Evolutionary conservation across 495 filamentous ascomycete genomes (phyloP).

Genomic region (Penicillium simplicissimum): DNA sequence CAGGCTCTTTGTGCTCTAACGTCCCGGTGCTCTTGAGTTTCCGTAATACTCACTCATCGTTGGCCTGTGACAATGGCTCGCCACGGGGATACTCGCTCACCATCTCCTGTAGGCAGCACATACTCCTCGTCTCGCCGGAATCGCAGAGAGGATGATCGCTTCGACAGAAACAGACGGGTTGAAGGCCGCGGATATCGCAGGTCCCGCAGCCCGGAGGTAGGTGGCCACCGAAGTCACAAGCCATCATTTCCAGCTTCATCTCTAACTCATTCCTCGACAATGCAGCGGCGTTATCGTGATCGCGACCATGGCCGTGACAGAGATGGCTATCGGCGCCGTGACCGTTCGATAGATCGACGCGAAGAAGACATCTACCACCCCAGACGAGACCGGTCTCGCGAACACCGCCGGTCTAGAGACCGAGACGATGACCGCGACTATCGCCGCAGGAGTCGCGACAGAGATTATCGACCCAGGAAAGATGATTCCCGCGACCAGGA

Average conservation of each 20-base stretch:
- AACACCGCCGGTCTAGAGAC: slow-evolving; percentile 60
- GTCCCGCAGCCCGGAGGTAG: slow-evolving; percentile 74
- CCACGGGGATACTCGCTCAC: slow-evolving; percentile 90
- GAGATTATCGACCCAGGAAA: slow-evolving; percentile 73
- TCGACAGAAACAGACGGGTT: slow-evolving; percentile 64
- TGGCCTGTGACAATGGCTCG: slow-evolving; percentile 79
- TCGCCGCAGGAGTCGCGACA: slow-evolving; percentile 68
- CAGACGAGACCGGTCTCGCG: slow-evolving; percentile 65
- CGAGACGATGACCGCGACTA: slow-evolving; percentile 60
- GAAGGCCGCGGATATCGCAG: slow-evolving; percentile 61
- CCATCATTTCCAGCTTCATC: slow-evolving; percentile 3
- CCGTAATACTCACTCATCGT: slow-evolving; percentile 66
- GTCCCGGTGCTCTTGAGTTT: slow-evolving; percentile 40
- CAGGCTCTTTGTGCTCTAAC: slow-evolving; percentile 12
- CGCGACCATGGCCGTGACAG: slow-evolving; percentile 57
- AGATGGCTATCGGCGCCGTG: slow-evolving; percentile 66
- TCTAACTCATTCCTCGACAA: slow-evolving; percentile 30
- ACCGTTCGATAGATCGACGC: slow-evolving; percentile 69
- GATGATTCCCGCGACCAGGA: slow-evolving; percentile 76
- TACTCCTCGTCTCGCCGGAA: slow-evolving; percentile 70
- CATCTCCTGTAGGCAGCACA: slow-evolving; percentile 91
- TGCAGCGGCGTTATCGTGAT: slow-evolving; percentile 62
- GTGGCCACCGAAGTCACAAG: slow-evolving; percentile 23
- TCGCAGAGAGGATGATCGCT: slow-evolving; percentile 76
- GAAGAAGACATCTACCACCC: slow-evolving; percentile 68